These are phyloP conservation scores for Aspergillus saccharolyticus DNA, from an alignment of 495 filamentous ascomycete genomes.

Conservation along the genomic window DNA sequence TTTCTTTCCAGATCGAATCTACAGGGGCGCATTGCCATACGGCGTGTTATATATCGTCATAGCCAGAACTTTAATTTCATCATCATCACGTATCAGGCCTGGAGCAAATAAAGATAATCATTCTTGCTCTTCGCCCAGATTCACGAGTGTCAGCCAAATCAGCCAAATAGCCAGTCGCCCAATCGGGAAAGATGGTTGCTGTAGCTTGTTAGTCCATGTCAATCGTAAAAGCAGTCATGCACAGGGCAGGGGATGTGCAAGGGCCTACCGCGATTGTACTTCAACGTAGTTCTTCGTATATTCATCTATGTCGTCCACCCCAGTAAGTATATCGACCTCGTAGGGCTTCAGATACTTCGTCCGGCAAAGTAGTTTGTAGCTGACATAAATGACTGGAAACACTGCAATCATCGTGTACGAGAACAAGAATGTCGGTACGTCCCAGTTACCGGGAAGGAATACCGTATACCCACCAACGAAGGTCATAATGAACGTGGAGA, in stretches of 20 bases:
- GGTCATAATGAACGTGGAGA: constrained; percentile 60
- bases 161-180: constrained; percentile 20
- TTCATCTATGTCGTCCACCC: constrained; percentile 68
- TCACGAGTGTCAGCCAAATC: not conserved
- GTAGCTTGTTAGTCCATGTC: not conserved
- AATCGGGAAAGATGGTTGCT: constrained; percentile 27
- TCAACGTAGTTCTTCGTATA: constrained; percentile 63
- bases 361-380: constrained; percentile 65
- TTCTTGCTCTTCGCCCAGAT: not conserved
- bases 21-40: not conserved
- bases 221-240: not conserved
- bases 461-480: constrained; percentile 73
- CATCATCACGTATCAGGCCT: not conserved
- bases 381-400: constrained; percentile 60
- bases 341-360: constrained; percentile 52
- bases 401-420: constrained; percentile 68
- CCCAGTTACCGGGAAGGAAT: constrained; percentile 68
- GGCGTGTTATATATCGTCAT: not conserved
- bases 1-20: not conserved
- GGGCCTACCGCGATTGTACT: constrained; percentile 50
- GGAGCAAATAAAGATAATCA: too few species aligned
- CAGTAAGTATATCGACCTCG: constrained; percentile 59
- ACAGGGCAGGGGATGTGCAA: not conserved
- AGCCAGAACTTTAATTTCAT: not conserved
- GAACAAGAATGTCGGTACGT: constrained; percentile 69